A percentile compares a stretch with the other conserved stretches of the same genome.
phyloP scores from a whole-genome alignment of 352 stramenopile species.

The Phytopythium oedochilum region DNA sequence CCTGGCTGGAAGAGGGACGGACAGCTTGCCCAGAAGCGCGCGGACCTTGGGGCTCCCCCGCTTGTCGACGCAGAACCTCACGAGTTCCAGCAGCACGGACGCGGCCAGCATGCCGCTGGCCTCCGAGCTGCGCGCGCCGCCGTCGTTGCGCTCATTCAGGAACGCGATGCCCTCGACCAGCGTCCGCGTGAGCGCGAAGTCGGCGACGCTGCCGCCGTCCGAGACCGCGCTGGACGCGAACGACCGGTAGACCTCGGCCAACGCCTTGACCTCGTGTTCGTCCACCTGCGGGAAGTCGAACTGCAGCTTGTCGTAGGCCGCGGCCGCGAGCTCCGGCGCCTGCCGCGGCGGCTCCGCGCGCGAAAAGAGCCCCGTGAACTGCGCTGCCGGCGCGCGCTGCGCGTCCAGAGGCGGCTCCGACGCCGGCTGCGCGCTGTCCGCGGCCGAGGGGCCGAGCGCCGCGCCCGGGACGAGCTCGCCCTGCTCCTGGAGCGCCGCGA shows the following conservation, averaged over 20 bases:
- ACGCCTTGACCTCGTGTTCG: conserved; percentile 28
- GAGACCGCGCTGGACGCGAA: conserved; percentile 13
- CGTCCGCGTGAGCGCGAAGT: conserved; percentile 28
- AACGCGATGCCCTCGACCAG: conserved; percentile 43
- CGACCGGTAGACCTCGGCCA: conserved; percentile 36
- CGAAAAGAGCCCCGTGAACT: conserved; percentile 19
- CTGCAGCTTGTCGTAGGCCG: conserved; percentile 44
- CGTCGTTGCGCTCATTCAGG: conserved; percentile 26
- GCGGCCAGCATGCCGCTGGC: conserved; percentile 35
- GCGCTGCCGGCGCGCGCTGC: conserved; percentile 8
- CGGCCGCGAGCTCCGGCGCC: conserved; percentile 16
- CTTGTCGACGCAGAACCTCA: conserved; percentile 22
- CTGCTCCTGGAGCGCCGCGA: conserved; percentile 52
- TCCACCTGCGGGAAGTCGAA: conserved; percentile 48
- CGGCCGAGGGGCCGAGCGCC: neutral
- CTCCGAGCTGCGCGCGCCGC: conserved; percentile 19
- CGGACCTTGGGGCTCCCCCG: conserved; percentile 13
- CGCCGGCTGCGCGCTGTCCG: conserved; percentile 1
- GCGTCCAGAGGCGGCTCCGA: conserved; percentile 11
- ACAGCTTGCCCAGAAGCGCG: conserved; percentile 19
- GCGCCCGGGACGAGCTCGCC: conserved; percentile 10
- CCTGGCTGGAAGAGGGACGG: neutral
- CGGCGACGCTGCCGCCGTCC: neutral
- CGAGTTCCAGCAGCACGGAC: conserved; percentile 35
- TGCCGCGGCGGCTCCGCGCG: neutral